Evolutionary conservation across 441 rosid species (phyloP).

Genomic region (Francoa sonchifolia): DNA sequence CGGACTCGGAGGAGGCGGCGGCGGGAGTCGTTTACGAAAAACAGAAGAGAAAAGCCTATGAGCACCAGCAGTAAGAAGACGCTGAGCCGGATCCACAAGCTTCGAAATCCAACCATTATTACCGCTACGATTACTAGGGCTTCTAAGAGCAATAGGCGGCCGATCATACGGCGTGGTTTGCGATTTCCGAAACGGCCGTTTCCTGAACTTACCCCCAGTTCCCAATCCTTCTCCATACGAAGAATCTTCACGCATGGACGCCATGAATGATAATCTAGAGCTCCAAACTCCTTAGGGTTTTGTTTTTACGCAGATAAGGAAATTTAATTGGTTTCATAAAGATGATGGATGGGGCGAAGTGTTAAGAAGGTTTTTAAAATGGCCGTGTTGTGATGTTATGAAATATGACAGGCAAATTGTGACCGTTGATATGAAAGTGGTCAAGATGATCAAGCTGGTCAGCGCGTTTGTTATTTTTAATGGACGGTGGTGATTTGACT

Average conservation of each 20-base stretch:
- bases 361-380: no score
- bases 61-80: slow-evolving; percentile 62
- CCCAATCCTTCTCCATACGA: slow-evolving; percentile 41
- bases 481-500: no score
- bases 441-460: no score
- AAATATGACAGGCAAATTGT: no score
- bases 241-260: slow-evolving; percentile 54
- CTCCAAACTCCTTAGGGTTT: no score
- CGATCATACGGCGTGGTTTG: slow-evolving; percentile 73
- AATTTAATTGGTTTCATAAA: no score
- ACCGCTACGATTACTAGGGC: slow-evolving; percentile 19
- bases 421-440: no score
- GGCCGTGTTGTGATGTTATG: no score
- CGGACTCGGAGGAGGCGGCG: slow-evolving; percentile 22
- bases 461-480: no score
- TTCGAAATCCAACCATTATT: slow-evolving; percentile 66
- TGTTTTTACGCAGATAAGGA: no score
- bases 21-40: slow-evolving; percentile 62
- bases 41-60: slow-evolving; percentile 58
- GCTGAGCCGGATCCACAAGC: slow-evolving; percentile 84
- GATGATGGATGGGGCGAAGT: no score
- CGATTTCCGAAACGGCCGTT: slow-evolving; percentile 38
- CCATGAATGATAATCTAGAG: slow-evolving; percentile 22
- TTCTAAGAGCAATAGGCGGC: slow-evolving; percentile 35
- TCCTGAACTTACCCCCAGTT: slow-evolving; percentile 70